Base-by-base conservation (phyloP, 2,329 filamentous ascomycete species). In the Ophiosphaerella narmari region DNA sequence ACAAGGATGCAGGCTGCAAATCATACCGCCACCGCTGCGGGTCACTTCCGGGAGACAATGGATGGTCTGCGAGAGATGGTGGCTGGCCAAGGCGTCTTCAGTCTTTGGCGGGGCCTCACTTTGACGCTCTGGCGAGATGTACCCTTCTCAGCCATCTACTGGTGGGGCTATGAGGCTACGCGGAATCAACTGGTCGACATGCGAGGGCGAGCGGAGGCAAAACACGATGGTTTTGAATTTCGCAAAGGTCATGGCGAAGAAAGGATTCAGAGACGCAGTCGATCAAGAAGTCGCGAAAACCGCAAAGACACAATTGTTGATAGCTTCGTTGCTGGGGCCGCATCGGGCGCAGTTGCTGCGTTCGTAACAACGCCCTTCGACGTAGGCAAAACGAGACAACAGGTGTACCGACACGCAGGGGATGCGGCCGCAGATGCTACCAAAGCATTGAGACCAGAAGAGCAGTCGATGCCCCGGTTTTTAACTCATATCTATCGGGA, bases 41-140 rank as follows among this genome's bases (percentile, higher is more conserved):
- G 86, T 4, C 89, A 95, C 52, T 87, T 97, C 61, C 81, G 85
- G 44, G 87, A 91, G 46, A 96, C 94, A 0, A 80, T 96, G 49
- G 78, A 83, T 35, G 89, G 89, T 3, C 75, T 97, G 26, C 80
- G 84, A 59, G 85, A 88, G 29, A 94, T 97, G 90, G 90, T 96
- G 1, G 80, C 81, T 8, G 75, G 77, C 0, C 82, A 90, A 54
- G 94, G 94, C 2, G 91, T 94, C 60, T 81, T 82, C 1, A 90
- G 91, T 2, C 78, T 99, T 0, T 99, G 94, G 94, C 83, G 93
- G 48, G 94, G 94, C 0, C 76, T 99, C 47, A 91, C 88, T 0
- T 78, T 99, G 63, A 97, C 93, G 0, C 82, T 99, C 50, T 99
- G 94, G 94, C 84, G 94, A 57, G 94, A 99, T 68, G 94, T 97